Percentiles rank a stretch among this genome's conserved stretches.
Conservation (phyloP, 768 basidiomycete species). For the Pulveroboletus sp. region DNA sequence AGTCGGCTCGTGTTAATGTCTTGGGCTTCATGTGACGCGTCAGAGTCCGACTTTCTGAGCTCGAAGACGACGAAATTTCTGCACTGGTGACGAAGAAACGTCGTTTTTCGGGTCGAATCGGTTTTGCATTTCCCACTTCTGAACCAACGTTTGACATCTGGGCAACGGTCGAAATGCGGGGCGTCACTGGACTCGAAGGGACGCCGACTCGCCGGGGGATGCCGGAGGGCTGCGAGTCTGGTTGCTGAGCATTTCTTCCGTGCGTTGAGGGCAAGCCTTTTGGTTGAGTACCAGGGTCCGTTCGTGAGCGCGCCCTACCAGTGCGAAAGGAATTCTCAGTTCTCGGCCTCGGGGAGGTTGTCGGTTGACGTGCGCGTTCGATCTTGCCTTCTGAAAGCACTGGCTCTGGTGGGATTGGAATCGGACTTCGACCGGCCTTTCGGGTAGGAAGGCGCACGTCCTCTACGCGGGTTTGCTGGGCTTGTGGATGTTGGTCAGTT, state of each 20-base stretch:
- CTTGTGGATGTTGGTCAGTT: conserved; percentile 18
- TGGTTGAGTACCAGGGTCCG: conserved; percentile 23
- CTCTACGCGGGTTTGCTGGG: conserved; percentile 7
- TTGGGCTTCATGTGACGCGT: conserved; percentile 15
- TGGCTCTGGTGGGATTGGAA: conserved; percentile 11
- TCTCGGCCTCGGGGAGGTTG: conserved; percentile 8
- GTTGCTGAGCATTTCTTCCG: conserved; percentile 7
- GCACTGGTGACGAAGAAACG: conserved; percentile 45
- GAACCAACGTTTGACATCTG: conserved; percentile 9
- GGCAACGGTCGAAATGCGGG: conserved; percentile 8
- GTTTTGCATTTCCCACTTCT: conserved; percentile 33
- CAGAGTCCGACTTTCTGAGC: conserved; percentile 36
- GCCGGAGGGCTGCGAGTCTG: conserved; percentile 14
- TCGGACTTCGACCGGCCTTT: conserved; percentile 7
- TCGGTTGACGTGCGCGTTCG: conserved; percentile 6
- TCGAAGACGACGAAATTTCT: conserved; percentile 37
- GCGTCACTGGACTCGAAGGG: conserved; percentile 12
- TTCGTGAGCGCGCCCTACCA: conserved; percentile 27
- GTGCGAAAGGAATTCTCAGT: conserved; percentile 12
- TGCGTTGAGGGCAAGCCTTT: conserved; percentile 7
- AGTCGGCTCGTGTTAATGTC: conserved; percentile 14
- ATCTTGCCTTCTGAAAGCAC: background rate
- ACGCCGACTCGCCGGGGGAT: conserved; percentile 24
- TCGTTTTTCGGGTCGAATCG: conserved; percentile 25
- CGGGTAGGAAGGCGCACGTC: conserved; percentile 5